Base-by-base conservation (phyloP, 805 yeast genomes). In the Saturnispora bothae region DNA sequence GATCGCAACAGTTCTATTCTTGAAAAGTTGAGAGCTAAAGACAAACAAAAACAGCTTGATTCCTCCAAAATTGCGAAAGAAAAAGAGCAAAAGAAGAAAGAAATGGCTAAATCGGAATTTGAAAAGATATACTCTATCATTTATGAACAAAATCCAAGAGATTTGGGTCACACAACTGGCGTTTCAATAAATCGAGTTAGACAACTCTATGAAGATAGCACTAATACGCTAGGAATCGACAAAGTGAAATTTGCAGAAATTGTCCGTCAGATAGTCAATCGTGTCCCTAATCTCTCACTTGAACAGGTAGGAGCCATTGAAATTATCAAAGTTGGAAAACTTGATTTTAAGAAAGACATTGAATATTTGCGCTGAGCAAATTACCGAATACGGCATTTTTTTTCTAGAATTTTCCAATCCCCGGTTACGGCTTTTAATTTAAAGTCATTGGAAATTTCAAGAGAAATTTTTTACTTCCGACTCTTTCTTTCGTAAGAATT, bases 401-500 rank as follows among this genome's bases (percentile, higher is more conserved):
- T 20, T 31, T 31, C 33, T 31, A 31, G 33, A 31, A 31, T 31
- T 31, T 31, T 31, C 29, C 29, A 21, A 23, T 10, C 15, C 18
- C 20, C 33, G 33, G 33, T 4, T 17, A 18, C 36, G 36, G 36
- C 34, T 12, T 33, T 33, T 19, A 22, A 12, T 7, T 9, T 12
- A 15, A 26, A 33, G 20, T 14, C 14, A 19, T 19, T 10, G 31
- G 15, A 28, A 27, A 28, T 10, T n/a, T n/a, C 25, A 22, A 6
- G 19, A 14, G 34, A 31, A 21, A 26, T 15, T 31, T n/a, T 15
- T 26, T 27, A 31, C 28, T 23, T 14, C 21, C 16, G 28, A 26
- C 32, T 26, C 26, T 7, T 50, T 16, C 27, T 26, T 12, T 49
- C 16, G 36, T 34, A n/a, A 45, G 38, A 22, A 44, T 48, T 22